These are phyloP conservation scores for Eucalyptus camaldulensis DNA, from an alignment of 345 rosid genomes.

Conservation along the genomic window DNA sequence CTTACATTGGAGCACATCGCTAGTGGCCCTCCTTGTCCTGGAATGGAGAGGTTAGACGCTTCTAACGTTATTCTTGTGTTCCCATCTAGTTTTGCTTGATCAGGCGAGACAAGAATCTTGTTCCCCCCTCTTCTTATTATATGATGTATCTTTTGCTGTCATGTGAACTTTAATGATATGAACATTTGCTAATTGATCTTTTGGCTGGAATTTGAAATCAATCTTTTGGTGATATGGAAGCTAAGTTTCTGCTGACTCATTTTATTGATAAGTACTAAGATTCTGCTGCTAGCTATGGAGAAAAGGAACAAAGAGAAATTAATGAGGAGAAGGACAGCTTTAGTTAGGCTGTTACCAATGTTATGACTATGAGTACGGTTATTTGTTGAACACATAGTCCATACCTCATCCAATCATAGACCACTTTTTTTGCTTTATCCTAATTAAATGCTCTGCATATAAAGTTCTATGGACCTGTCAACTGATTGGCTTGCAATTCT, in stretches of 20 bases:
- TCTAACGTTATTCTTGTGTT: background rate
- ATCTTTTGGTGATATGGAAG: background rate
- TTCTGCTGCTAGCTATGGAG: background rate
- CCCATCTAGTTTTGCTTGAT: background rate
- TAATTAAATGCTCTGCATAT: background rate
- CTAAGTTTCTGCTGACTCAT: background rate
- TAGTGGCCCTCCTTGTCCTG: constrained; percentile 81
- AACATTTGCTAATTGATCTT: background rate
- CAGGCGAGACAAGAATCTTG: background rate
- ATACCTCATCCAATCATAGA: background rate
- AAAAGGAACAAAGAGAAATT: background rate
- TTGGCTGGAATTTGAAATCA: background rate
- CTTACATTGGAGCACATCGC: constrained; percentile 65
- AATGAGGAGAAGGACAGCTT: background rate
- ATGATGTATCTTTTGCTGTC: background rate
- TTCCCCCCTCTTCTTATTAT: background rate
- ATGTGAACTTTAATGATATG: background rate
- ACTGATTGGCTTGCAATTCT: background rate
- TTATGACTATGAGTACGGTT: background rate
- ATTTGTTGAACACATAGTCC: background rate
- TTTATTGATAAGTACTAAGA: background rate
- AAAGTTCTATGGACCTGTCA: background rate
- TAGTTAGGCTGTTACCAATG: background rate
- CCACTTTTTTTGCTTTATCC: background rate
- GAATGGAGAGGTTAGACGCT: constrained; percentile 64